Percentiles rank a stretch among this genome's conserved stretches.
Conservation (phyloP, 352 stramenopile species). For the Phytopythium aichiense region DNA sequence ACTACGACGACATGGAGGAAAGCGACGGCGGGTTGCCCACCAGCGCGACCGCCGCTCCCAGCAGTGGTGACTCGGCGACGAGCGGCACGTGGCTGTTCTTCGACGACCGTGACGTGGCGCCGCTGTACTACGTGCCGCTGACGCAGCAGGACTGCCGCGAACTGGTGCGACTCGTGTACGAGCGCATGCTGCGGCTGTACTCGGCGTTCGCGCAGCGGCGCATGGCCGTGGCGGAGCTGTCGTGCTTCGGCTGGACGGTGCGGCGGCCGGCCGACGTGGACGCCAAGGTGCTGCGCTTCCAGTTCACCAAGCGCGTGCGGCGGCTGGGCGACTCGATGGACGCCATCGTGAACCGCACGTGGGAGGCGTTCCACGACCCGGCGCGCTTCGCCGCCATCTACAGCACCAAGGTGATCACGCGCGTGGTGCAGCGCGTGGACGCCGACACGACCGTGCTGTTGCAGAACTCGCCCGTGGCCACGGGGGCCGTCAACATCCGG, state of each 20-base stretch:
- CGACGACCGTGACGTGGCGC: constrained; percentile 20
- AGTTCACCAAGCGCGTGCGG: constrained; percentile 36
- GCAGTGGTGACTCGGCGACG: neutral
- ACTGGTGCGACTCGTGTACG: constrained; percentile 23
- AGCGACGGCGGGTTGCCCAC: neutral
- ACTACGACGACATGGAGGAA: constrained; percentile 6
- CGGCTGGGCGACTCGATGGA: constrained; percentile 33
- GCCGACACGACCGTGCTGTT: constrained; percentile 34
- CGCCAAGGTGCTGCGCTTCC: constrained; percentile 29
- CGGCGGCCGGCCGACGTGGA: constrained; percentile 23
- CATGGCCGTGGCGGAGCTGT: constrained; percentile 22
- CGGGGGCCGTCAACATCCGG: constrained; percentile 23
- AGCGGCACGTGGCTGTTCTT: constrained; percentile 29
- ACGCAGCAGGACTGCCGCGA: constrained; percentile 22
- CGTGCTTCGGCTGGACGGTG: constrained; percentile 35
- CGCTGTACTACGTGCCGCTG: constrained; percentile 34
- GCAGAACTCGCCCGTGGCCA: constrained; percentile 31
- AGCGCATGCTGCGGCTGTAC: constrained; percentile 31
- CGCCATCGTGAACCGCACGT: constrained; percentile 36
- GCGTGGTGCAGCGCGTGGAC: constrained; percentile 32
- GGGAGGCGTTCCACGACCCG: constrained; percentile 32
- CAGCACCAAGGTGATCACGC: constrained; percentile 30
- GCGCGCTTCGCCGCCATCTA: constrained; percentile 36
- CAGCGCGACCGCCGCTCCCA: constrained; percentile 1
- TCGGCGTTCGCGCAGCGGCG: constrained; percentile 26